Conservation (phyloP, 2,329 filamentous ascomycete genomes). For the Sporothrix curviconia region DNA sequence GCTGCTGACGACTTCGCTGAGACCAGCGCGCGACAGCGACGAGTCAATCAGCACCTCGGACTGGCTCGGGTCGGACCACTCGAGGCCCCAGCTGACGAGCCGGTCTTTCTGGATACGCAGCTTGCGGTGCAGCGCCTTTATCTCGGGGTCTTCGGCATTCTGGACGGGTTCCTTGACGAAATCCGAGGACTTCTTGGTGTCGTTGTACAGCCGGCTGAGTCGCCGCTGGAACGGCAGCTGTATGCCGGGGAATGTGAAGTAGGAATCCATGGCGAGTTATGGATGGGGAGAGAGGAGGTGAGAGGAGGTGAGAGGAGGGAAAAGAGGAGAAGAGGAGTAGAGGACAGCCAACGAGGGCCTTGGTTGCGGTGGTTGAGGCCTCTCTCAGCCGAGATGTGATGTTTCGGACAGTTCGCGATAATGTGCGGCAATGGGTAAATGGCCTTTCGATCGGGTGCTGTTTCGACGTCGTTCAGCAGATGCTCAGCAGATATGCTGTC, state of each 20-base stretch:
- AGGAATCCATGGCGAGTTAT: constrained; percentile 43
- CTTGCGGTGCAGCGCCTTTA: constrained; percentile 66
- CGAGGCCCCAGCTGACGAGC: constrained; percentile 70
- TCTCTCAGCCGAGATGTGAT: background rate
- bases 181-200: constrained; percentile 72
- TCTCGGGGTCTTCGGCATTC: constrained; percentile 60
- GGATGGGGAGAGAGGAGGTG: background rate
- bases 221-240: constrained; percentile 54
- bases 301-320: background rate
- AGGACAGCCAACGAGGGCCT: background rate
- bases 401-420: background rate
- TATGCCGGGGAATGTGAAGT: constrained; percentile 45
- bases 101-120: constrained; percentile 75
- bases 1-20: constrained; percentile 70
- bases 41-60: constrained; percentile 60
- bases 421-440: too few relatives aligned
- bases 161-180: constrained; percentile 61
- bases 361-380: background rate
- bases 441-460: too few relatives aligned
- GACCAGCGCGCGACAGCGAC: constrained; percentile 62
- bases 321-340: background rate
- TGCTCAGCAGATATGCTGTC: too few relatives aligned
- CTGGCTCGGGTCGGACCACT: constrained; percentile 69
- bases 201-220: constrained; percentile 68
- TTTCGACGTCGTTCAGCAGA: too few relatives aligned